These are phyloP conservation scores for Emmonsiellopsis sp. DNA, from an alignment of 2,329 filamentous ascomycete genomes.

Conservation along the genomic window DNA sequence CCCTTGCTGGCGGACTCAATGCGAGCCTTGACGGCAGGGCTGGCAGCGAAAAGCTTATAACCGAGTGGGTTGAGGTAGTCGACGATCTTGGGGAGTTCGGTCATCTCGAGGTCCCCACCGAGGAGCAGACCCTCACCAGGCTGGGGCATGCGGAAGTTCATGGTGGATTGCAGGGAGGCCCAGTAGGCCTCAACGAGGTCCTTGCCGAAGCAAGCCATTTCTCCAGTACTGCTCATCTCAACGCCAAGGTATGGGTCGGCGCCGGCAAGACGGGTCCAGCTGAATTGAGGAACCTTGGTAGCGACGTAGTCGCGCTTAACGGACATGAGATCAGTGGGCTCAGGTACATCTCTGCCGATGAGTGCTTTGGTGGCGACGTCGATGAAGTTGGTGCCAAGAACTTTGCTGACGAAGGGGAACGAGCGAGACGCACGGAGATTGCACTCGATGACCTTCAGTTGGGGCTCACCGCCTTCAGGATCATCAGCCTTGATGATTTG, in stretches of 20 bases:
- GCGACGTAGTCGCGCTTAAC: constrained; percentile 84
- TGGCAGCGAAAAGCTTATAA: constrained; percentile 89
- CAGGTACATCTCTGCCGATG: constrained; percentile 72
- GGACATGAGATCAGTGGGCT: constrained; percentile 79
- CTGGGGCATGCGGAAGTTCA: constrained; percentile 98
- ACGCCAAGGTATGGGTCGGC: constrained; percentile 96
- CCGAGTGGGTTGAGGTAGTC: constrained; percentile 80
- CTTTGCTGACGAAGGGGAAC: constrained; percentile 97
- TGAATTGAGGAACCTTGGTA: constrained; percentile 98
- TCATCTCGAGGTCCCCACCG: constrained; percentile 63
- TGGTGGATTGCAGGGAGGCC: constrained; percentile 88
- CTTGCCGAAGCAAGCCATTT: constrained; percentile 98
- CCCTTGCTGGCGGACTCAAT: constrained; percentile 63
- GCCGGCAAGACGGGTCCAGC: constrained; percentile 93
- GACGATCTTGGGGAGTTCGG: constrained; percentile 66
- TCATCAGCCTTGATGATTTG: constrained; percentile 92
- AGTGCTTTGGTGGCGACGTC: constrained; percentile 90
- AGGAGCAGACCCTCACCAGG: constrained; percentile 92
- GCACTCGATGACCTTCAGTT: constrained; percentile 94
- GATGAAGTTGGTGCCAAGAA: constrained; percentile 93
- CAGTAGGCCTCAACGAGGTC: constrained; percentile 95
- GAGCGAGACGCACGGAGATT: constrained; percentile 95
- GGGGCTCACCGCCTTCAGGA: constrained; percentile 62
- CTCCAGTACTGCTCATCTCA: constrained; percentile 93
- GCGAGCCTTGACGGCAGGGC: constrained; percentile 69